Evolutionary conservation across 208 protist genomes (phyloP), one percentile per base, ranked within the genome.

Genomic region (Acanthamoeba quina): DNA sequence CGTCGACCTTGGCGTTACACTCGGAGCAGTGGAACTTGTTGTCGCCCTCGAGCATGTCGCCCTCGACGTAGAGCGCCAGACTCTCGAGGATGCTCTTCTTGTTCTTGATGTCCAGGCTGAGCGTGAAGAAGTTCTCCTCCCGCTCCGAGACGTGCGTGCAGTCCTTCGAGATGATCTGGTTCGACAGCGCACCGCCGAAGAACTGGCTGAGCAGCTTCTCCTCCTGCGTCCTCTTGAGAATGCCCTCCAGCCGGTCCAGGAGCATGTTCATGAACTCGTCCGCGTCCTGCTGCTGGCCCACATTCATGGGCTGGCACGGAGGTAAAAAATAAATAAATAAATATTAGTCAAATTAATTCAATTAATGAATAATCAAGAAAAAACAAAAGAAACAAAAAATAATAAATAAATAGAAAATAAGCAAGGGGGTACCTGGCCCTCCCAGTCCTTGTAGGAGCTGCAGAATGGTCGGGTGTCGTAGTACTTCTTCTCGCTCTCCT

Each of bases 201-300:
- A 97, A 49, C 34, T 95, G 62, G 24, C 96, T 95, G 7, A 97
- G 47, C 24, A 96, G 52, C 15, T 96, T 93, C 26, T 96, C 72
- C 44, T 92, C 31, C 5, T 44, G 62, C 21, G 62, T 95, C n/a
- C 49, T 64, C 70, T 96, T 95, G 15, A 95, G 49, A n/a, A 80
- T n/a, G 44, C 44, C 10, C 74, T 96, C 95, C 0, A 96, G 34
- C 82, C 93, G 94, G 7, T 95, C 78, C 0, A 97, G 80, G 2
- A 97, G 44, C 26, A 92, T 90, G 60, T 96, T 96, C 60, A 96
- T 96, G 94, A 97, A 97, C 82, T 97, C 96, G 47, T 97, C 90
- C 5, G 76, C 95, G 80, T 97, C 96, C 96, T 96, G 96, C 82
- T 97, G 96, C 72, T 95, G 41, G 29, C 62, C 29, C 2, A 72